Conservation (phyloP, 1,139 yeast genomes). For the Protomyces inouyei region DNA sequence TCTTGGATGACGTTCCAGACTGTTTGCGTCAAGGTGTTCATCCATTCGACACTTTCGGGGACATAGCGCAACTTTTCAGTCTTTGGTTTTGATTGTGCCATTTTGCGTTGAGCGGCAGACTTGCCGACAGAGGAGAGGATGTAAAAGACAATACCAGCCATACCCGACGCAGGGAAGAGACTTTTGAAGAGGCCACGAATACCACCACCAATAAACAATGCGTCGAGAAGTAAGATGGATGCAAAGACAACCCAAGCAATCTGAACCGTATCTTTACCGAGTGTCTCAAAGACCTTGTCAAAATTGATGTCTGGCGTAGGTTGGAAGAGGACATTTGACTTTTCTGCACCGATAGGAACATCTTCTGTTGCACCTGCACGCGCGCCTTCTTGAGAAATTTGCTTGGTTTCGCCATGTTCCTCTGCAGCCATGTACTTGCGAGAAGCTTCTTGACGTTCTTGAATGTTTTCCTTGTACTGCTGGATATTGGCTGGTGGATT, state of each 20-base stretch:
- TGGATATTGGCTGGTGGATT: slow-evolving; percentile 14
- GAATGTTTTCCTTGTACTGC: slow-evolving; percentile 2
- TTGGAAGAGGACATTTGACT: slow-evolving; percentile 24
- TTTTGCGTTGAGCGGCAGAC: slow-evolving; percentile 13
- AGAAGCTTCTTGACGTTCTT: slow-evolving; percentile 6
- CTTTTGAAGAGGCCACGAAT: slow-evolving; percentile 16
- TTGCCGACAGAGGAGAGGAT: slow-evolving; percentile 7
- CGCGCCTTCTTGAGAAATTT: slow-evolving; percentile 1
- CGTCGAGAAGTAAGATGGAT: slow-evolving; percentile 14
- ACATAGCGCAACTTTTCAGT: slow-evolving; percentile 15
- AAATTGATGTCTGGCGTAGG: slow-evolving; percentile 25
- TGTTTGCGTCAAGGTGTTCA: slow-evolving; percentile 22
- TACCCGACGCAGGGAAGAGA: slow-evolving; percentile 23
- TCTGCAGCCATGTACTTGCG: slow-evolving; percentile 6
- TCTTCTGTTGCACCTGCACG: slow-evolving; percentile 25
- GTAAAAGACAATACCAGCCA: slow-evolving; percentile 21
- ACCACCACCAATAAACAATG: slow-evolving; percentile 24
- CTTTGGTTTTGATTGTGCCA: slow-evolving; percentile 17
- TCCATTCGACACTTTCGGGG: slow-evolving; percentile 26
- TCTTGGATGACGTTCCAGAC: slow-evolving; percentile 18
- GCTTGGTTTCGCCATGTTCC: neutral
- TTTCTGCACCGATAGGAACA: slow-evolving; percentile 23
- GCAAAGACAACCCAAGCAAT: slow-evolving; percentile 12
- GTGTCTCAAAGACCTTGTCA: slow-evolving; percentile 19
- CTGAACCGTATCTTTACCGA: slow-evolving; percentile 10